A percentile compares a stretch with the other conserved stretches of the same genome.
phyloP scores from a whole-genome alignment of 2,329 filamentous ascomycete genomes.

The Trichoderma afroharzianum region DNA sequence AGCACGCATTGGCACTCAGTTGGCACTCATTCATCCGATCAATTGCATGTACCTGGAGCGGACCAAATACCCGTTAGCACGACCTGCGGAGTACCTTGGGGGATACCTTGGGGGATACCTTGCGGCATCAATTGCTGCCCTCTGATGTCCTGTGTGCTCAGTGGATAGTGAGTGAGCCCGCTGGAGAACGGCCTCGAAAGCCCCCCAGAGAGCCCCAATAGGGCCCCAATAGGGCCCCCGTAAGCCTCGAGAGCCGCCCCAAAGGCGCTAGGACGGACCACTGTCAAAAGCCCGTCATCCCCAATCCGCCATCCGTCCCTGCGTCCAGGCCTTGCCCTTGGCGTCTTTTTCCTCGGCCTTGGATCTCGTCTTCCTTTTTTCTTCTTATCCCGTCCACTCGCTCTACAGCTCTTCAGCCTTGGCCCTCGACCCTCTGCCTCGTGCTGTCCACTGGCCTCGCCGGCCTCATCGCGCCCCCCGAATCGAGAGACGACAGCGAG shows the following conservation, averaged over 20 bases:
- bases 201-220: not conserved
- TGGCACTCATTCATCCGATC: not conserved
- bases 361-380: not conserved
- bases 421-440: not conserved
- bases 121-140: not conserved
- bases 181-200: not conserved
- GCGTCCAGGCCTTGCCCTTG: slow-evolving; percentile 12
- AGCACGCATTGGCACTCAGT: not conserved
- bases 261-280: not conserved
- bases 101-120: not conserved
- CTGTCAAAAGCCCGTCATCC: not conserved
- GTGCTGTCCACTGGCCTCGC: slow-evolving; percentile 9
- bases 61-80: not conserved
- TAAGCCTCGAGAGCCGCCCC: not conserved
- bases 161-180: not conserved
- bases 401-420: not conserved
- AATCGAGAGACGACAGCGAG: not conserved
- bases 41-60: not conserved
- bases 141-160: not conserved
- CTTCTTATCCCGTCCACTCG: not conserved
- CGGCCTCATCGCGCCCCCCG: slow-evolving; percentile 3
- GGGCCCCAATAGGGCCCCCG: not conserved
- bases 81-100: not conserved
- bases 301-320: slow-evolving; percentile 16
- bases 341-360: slow-evolving; percentile 1